These are phyloP conservation scores for Fusarium guadeloupense DNA, from an alignment of 2,329 filamentous ascomycete species.

Conservation along the genomic window DNA sequence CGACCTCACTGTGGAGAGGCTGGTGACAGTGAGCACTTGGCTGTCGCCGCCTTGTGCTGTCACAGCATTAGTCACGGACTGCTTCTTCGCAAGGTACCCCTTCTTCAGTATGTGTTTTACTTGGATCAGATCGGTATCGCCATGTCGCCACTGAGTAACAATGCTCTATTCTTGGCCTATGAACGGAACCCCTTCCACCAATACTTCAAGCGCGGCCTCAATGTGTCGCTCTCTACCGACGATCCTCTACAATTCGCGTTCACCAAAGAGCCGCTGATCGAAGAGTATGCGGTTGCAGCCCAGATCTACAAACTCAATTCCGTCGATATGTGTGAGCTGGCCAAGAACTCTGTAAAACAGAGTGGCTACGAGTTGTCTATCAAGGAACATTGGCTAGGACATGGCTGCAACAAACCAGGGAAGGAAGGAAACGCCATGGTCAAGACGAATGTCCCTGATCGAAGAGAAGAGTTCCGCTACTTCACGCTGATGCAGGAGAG, in stretches of 20 bases:
- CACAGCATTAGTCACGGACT: slow-evolving; percentile 98
- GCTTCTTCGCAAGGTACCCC: slow-evolving; percentile 88
- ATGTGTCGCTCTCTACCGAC: slow-evolving; percentile 95
- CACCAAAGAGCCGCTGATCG: slow-evolving; percentile 96
- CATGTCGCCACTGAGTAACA: slow-evolving; percentile 99
- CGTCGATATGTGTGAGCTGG: slow-evolving; percentile 98
- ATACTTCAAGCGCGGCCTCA: slow-evolving; percentile 94
- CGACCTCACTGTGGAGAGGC: slow-evolving; percentile 96
- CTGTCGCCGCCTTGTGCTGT: slow-evolving; percentile 88
- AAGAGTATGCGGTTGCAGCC: slow-evolving; percentile 96
- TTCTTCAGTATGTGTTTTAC: slow-evolving; percentile 97
- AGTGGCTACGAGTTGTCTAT: slow-evolving; percentile 90
- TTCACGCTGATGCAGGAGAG: slow-evolving; percentile 87
- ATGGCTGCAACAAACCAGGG: slow-evolving; percentile 79
- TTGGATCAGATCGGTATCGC: slow-evolving; percentile 97
- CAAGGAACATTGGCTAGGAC: slow-evolving; percentile 92
- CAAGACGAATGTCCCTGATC: slow-evolving; percentile 95
- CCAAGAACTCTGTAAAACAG: slow-evolving; percentile 94
- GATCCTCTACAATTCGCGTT: slow-evolving; percentile 98
- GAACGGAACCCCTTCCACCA: slow-evolving; percentile 96
- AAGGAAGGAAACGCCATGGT: slow-evolving; percentile 89
- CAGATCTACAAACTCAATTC: slow-evolving; percentile 98
- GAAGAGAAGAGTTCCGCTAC: slow-evolving; percentile 88
- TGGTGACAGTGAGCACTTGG: slow-evolving; percentile 94
- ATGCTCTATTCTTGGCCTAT: slow-evolving; percentile 94